These are phyloP conservation scores for Gautieria morchelliformis DNA, from an alignment of 768 basidiomycete genomes.

Conservation along the genomic window DNA sequence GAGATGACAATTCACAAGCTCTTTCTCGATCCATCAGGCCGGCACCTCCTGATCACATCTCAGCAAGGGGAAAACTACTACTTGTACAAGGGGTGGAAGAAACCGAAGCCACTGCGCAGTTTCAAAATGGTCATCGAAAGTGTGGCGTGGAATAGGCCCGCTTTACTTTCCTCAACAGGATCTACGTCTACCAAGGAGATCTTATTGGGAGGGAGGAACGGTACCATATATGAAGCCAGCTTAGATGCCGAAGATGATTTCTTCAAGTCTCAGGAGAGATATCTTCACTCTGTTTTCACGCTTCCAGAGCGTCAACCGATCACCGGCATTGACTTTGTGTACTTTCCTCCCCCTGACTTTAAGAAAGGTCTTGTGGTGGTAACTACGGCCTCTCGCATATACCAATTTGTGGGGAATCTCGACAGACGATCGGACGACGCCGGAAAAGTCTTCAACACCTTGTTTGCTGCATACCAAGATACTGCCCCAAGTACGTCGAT, in stretches of 20 bases:
- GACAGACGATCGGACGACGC: slow-evolving; percentile 66
- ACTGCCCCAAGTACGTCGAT: slow-evolving; percentile 61
- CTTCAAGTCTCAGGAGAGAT: slow-evolving; percentile 81
- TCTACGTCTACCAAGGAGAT: slow-evolving; percentile 75
- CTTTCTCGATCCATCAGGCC: slow-evolving; percentile 88
- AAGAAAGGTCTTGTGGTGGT: slow-evolving; percentile 62
- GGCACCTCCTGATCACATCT: slow-evolving; percentile 83
- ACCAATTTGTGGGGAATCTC: slow-evolving; percentile 72
- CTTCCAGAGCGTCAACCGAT: slow-evolving; percentile 76
- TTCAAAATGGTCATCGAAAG: slow-evolving; percentile 87
- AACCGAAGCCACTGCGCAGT: slow-evolving; percentile 65
- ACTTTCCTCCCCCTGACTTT: slow-evolving; percentile 55
- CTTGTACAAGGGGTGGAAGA: slow-evolving; percentile 70
- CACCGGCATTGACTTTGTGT: slow-evolving; percentile 77
- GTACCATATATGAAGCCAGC: slow-evolving; percentile 80
- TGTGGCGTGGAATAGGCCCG: slow-evolving; percentile 81
- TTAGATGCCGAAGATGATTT: slow-evolving; percentile 88
- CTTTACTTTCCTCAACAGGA: slow-evolving; percentile 52
- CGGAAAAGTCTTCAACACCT: slow-evolving; percentile 57
- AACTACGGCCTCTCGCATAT: slow-evolving; percentile 82
- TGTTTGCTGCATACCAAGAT: slow-evolving; percentile 71
- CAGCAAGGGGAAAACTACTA: slow-evolving; percentile 92
- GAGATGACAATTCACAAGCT: slow-evolving; percentile 74
- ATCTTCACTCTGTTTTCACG: slow-evolving; percentile 63
- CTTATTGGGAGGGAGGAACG: slow-evolving; percentile 77